Base-by-base conservation (phyloP, 1,284 basidiomycete genomes). In the Ceratobasidium sp. region DNA sequence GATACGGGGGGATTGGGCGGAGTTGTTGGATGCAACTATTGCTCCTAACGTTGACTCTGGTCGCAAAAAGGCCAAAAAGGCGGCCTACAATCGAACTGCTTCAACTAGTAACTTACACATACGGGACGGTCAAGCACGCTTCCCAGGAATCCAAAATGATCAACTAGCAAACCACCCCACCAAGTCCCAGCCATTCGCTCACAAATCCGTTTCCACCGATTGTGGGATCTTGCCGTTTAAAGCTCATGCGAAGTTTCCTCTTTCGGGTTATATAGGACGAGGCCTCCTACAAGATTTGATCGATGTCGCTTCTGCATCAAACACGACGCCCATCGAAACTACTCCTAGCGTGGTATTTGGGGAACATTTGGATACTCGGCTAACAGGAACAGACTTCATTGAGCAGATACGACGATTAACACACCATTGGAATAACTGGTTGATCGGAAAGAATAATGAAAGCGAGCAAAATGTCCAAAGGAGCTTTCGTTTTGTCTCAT, bases 201-300 rank as follows among this genome's bases (percentile, higher is more conserved):
- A 65, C 13, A 38, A 49, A 38, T 17, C 49, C 1, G 60, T 53
- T 42, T 65, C 60, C 6, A 42, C 60, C 10, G 60, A 65, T 20
- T 65, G 45, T 42, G 60, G 60, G 8, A 65, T 65, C 15, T 3
- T 53, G 27, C 60, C 60, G 17, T 65, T 65, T 29, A 32, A 22
- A 40, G 47, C 45, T 3, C 60, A 65, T 17, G 25, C 25, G 34
- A 65, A 65, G 20, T 65, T 65, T 35, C 38, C 35, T n/a, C 34
- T 49, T 40, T 65, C 60, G n/a, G 42, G 32, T n/a, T 65, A 65
- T 34, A 32, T 65, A 27, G 60, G 47, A 29, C 60, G 60, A 31
- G 60, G 60, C 20, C 31, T 50, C 49, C 49, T 65, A 4, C 60
- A 65, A 27, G 53, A 65, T 35, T 47, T 65, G 8, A 27, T 65